Evolutionary conservation across 176 grass and related monocot species (phyloP).

Genomic region (Oropetium thomaeum): DNA sequence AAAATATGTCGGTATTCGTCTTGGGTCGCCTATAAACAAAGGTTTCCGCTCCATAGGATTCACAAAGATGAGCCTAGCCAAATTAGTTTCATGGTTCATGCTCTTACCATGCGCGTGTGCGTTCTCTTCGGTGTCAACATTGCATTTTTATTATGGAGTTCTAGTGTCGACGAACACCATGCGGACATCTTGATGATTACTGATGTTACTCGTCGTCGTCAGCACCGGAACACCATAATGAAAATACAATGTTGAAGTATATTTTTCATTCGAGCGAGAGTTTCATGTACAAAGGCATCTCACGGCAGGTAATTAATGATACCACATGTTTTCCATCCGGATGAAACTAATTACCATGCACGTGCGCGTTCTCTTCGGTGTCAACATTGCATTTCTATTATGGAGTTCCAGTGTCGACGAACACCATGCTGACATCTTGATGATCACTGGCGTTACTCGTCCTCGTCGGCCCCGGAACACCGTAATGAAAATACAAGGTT

Average conservation of each 20-base stretch:
- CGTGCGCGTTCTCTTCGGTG: too few relatives aligned
- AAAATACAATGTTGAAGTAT: neutral
- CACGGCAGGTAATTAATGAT: too few relatives aligned
- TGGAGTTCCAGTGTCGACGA: neutral
- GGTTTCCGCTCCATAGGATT: neutral
- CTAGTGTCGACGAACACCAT: neutral
- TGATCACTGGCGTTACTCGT: neutral
- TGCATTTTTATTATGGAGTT: neutral
- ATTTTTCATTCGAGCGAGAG: too few relatives aligned
- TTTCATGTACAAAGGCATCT: too few relatives aligned
- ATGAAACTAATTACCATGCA: too few relatives aligned
- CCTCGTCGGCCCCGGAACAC: too few relatives aligned
- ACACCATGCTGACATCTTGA: neutral
- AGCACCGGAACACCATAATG: neutral
- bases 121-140: neutral
- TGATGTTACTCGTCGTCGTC: neutral
- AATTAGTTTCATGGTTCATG: neutral
- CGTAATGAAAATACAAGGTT: neutral
- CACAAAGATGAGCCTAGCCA: fast-evolving
- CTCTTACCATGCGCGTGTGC: neutral
- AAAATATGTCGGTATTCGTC: neutral
- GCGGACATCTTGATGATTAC: neutral
- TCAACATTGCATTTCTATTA: neutral
- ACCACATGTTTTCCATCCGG: too few relatives aligned
- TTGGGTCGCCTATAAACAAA: neutral